phyloP scores from a whole-genome alignment of 2,329 filamentous ascomycete genomes.

The Cytospora schulzeri region DNA sequence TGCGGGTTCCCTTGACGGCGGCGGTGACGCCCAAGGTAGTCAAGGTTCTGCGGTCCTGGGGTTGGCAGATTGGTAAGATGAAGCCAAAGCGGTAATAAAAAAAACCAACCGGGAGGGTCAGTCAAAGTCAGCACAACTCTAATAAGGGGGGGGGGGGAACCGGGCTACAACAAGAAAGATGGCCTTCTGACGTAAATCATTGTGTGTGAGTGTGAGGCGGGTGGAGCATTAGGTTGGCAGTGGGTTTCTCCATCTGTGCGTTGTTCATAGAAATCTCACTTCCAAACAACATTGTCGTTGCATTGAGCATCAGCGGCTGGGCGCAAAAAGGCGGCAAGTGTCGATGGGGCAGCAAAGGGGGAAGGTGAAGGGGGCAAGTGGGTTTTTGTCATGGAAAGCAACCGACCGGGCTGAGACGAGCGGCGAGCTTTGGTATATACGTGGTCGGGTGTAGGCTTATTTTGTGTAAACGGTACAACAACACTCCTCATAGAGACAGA shows the following conservation, averaged over 20 bases:
- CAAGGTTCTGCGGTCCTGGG: slow-evolving; percentile 82
- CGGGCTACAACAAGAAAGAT: neutral
- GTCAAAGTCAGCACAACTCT: slow-evolving; percentile 1
- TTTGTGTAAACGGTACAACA: no score
- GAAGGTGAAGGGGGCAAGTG: no score
- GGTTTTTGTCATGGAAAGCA: no score
- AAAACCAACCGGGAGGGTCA: slow-evolving; percentile 20
- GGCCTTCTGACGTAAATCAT: slow-evolving; percentile 26
- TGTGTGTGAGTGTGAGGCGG: neutral
- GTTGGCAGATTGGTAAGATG: slow-evolving; percentile 90
- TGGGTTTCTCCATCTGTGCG: slow-evolving; percentile 15
- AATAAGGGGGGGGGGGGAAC: neutral
- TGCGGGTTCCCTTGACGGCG: slow-evolving; percentile 89
- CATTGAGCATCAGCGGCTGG: slow-evolving; percentile 16
- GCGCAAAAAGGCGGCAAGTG: slow-evolving; percentile 10
- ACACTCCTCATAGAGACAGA: no score
- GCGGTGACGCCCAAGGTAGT: slow-evolving; percentile 94
- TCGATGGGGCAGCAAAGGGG: neutral
- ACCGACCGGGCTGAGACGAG: no score
- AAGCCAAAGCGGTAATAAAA: slow-evolving; percentile 26
- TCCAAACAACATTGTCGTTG: neutral
- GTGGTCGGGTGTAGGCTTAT: no score
- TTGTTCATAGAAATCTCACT: neutral
- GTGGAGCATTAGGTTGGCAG: neutral
- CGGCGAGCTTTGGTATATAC: no score